Evolutionary conservation across 495 filamentous ascomycete genomes (phyloP).

Genomic region (Talaromyces proteolyticus): DNA sequence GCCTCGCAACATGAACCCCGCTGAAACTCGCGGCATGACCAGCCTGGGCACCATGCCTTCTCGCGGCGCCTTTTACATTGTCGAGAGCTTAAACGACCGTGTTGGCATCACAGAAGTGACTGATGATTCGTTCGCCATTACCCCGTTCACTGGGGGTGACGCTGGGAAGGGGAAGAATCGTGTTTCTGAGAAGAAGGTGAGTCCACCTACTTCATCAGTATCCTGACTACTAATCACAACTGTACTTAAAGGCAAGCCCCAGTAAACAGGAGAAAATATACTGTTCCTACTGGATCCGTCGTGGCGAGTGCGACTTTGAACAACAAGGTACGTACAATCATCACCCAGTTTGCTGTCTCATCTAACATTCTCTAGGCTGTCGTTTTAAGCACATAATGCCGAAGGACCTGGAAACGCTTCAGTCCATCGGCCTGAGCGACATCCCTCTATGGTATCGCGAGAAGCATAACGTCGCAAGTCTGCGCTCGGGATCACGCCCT

Average conservation of each 20-base stretch:
- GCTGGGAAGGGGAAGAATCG: conserved; percentile 4
- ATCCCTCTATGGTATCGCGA: conserved; percentile 54
- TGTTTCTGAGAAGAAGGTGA: background rate
- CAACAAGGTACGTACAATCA: conserved; percentile 51
- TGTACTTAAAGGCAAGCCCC: background rate
- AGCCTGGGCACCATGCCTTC: conserved; percentile 29
- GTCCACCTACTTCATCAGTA: background rate
- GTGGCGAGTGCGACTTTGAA: conserved; percentile 75
- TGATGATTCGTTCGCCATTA: background rate
- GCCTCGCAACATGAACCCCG: conserved; percentile 21
- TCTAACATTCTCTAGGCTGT: conserved; percentile 44
- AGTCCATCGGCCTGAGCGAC: conserved; percentile 52
- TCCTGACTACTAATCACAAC: background rate
- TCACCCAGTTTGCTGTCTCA: background rate
- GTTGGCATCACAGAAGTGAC: background rate
- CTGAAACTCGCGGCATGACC: conserved; percentile 41
- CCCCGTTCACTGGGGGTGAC: background rate
- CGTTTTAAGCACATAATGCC: conserved; percentile 88
- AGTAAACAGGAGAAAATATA: conserved; percentile 55
- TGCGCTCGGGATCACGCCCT: background rate
- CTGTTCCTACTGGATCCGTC: conserved; percentile 83
- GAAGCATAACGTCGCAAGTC: conserved; percentile 20
- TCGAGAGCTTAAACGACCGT: conserved; percentile 17
- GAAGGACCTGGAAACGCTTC: conserved; percentile 48
- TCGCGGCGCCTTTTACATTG: conserved; percentile 23